Evolutionary conservation across 371 early-diverging fungal species (phyloP).

Genomic region (Circinella umbellata): DNA sequence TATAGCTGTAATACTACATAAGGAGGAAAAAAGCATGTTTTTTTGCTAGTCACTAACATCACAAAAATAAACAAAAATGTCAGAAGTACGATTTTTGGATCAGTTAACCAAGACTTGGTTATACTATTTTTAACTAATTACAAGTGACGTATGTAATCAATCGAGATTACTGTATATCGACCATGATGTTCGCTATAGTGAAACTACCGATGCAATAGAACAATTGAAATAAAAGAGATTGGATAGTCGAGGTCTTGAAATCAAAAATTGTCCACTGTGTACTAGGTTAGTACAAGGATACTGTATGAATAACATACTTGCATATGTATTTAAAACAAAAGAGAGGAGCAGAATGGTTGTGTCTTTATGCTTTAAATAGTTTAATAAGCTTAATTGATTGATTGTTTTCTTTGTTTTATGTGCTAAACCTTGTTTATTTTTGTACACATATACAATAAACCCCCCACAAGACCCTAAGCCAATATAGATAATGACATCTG

Average conservation of each 20-base stretch:
- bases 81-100: not conserved
- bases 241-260: not conserved
- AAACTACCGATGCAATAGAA: not conserved
- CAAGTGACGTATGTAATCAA: not conserved
- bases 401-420: not conserved
- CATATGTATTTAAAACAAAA: not conserved
- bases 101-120: not conserved
- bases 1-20: not conserved
- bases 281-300: slow-evolving; percentile 1
- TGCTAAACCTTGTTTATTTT: too few relatives aligned
- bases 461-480: not conserved
- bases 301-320: not conserved
- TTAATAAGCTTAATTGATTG: not conserved
- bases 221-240: not conserved
- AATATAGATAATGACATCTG: not conserved
- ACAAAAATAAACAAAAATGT: not conserved
- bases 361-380: too few relatives aligned
- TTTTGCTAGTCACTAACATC: not conserved
- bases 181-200: not conserved
- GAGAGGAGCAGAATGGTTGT: too few relatives aligned
- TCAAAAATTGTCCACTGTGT: not conserved
- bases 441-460: too few relatives aligned
- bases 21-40: slow-evolving; percentile 5
- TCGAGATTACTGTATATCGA: not conserved
- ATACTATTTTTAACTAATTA: not conserved